Evolutionary conservation across 2,329 filamentous ascomycete genomes (phyloP), one percentile per base, ranked within the genome.

Genomic region (Botrytis fabae): DNA sequence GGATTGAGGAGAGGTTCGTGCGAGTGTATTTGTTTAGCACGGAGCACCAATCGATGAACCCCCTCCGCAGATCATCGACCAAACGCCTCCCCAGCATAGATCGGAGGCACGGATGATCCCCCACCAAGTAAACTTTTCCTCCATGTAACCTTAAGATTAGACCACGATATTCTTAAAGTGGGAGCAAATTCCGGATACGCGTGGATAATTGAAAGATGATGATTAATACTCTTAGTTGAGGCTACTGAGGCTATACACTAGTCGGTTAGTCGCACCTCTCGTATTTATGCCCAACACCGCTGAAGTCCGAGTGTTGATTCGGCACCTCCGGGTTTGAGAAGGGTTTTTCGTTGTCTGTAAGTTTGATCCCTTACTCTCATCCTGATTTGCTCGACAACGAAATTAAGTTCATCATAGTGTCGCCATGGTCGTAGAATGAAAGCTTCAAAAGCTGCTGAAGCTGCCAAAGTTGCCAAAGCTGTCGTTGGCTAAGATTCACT

Each of bases 311-410:
- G 48, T n/a, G 25, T 54, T 1, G 32, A 28, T 18, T 32, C 6
- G n/a, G 7, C 51, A 57, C 28, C n/a, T 32, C 51, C 51, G 51
- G n/a, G 2, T 3, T 8, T 8, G 25, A 18, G 51, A 57, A 9
- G n/a, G 32, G 32, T 6, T 32, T 32, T 57, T 54, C 48, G 48
- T 54, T 54, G 16, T n/a, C 12, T 14, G 46, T 51, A 51, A 2
- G 2, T 2, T n/a, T 7, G n/a, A 54, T n/a, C 25, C n/a, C 2
- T n/a, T 7, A 16, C 2, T n/a, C 25, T 54, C 1, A n/a, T 9
- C 1, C n/a, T 57, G 18, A 32, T 8, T 57, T 18, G 2, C 51
- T 18, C n/a, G 14, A 32, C 3, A 32, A 57, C 32, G 28, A 16
- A 18, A 32, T 14, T 4, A 28, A 28, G 14, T 12, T 57, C 51